A percentile compares a stretch with the other conserved stretches of the same genome.
Conservation (phyloP, 2,329 filamentous ascomycete species). For the Penicillium sp. region DNA sequence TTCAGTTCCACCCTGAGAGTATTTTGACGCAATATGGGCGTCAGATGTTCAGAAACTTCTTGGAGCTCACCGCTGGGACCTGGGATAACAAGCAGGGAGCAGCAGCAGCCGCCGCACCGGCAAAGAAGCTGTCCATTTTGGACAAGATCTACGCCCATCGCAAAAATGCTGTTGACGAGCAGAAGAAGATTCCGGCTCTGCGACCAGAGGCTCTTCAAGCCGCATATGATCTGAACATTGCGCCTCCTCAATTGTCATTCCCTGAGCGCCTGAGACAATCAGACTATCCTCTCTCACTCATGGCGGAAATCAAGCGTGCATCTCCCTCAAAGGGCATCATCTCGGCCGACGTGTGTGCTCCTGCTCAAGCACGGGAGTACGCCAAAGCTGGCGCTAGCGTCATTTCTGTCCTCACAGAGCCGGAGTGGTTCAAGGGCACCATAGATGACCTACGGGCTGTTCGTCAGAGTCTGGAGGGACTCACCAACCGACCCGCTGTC, state of each 20-base stretch:
- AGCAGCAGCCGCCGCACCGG: constrained; percentile 27
- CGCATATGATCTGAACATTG: constrained; percentile 77
- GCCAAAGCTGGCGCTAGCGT: constrained; percentile 92
- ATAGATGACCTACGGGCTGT: constrained; percentile 90
- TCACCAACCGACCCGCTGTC: constrained; percentile 89
- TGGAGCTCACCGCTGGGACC: constrained; percentile 82
- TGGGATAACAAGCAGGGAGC: constrained; percentile 73
- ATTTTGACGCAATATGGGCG: constrained; percentile 89
- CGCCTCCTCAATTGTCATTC: constrained; percentile 80
- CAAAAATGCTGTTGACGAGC: constrained; percentile 69
- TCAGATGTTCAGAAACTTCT: constrained; percentile 87
- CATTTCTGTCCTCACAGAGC: constrained; percentile 97
- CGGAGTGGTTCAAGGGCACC: constrained; percentile 98
- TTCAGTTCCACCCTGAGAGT: constrained; percentile 97
- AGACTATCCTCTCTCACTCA: constrained; percentile 82
- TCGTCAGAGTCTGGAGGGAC: constrained; percentile 80
- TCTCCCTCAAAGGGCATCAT: constrained; percentile 97
- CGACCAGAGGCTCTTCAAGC: constrained; percentile 80
- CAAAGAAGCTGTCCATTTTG: constrained; percentile 78
- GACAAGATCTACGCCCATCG: constrained; percentile 87
- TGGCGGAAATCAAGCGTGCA: constrained; percentile 96
- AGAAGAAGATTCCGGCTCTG: constrained; percentile 83
- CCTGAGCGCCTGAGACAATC: constrained; percentile 75
- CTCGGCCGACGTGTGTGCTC: constrained; percentile 79
- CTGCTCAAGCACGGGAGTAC: constrained; percentile 85